Conservation (phyloP, 306 rosid genomes). For the Acacia crassicarpa region DNA sequence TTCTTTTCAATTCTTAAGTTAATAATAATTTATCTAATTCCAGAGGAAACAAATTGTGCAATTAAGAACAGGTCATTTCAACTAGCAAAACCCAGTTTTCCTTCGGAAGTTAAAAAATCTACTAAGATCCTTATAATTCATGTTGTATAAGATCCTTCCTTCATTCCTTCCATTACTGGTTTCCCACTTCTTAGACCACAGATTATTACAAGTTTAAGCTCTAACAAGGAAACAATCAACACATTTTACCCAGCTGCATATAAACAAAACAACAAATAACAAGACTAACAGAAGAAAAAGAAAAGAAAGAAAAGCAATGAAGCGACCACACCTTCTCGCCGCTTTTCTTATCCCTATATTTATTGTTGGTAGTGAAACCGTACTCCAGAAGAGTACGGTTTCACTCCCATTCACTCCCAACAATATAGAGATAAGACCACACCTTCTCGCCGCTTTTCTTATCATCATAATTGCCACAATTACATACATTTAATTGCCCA, state of each 20-base stretch:
- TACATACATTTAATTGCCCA: no score
- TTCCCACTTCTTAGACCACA: not conserved
- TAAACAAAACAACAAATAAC: not conserved
- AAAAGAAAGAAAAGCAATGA: not conserved
- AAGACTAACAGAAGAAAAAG: not conserved
- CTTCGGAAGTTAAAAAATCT: not conserved
- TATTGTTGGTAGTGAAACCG: no score
- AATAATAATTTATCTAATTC: not conserved
- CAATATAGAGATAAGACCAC: not conserved
- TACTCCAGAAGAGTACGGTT: no score
- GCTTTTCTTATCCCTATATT: no score
- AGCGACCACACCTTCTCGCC: no score
- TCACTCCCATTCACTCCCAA: not conserved
- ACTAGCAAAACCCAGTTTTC: not conserved
- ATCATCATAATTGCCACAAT: not conserved
- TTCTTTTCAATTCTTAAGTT: not conserved
- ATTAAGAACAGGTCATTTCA: not conserved
- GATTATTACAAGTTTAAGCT: not conserved
- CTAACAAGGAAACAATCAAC: not conserved
- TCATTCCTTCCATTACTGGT: not conserved
- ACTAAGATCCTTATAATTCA: no score
- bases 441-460: not conserved
- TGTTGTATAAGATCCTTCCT: not conserved
- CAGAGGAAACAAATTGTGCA: not conserved
- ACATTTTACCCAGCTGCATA: not conserved